These are phyloP conservation scores for Volutella citrinella DNA, from an alignment of 2,329 filamentous ascomycete species.

Conservation along the genomic window DNA sequence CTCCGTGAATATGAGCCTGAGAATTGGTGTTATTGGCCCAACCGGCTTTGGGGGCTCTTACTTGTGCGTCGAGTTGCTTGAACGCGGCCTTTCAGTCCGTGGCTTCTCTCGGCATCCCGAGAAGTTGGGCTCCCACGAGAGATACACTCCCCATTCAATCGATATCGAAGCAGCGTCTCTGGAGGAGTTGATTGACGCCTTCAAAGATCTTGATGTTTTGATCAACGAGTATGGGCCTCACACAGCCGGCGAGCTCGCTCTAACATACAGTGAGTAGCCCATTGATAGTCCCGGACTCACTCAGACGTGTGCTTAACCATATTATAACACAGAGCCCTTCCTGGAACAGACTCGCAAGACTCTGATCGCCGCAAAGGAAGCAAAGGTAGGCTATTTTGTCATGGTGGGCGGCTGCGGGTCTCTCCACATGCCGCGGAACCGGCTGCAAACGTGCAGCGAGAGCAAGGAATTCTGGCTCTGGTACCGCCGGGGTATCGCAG, in stretches of 20 bases:
- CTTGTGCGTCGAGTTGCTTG: slow-evolving; percentile 7
- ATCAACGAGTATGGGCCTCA: slow-evolving; percentile 9
- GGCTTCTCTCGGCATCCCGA: slow-evolving; percentile 6
- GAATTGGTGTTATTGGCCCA: slow-evolving; percentile 8
- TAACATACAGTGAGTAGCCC: slow-evolving; percentile 7
- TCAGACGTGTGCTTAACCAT: no score
- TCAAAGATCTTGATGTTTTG: slow-evolving; percentile 4
- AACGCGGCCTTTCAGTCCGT: slow-evolving; percentile 3
- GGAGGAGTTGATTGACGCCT: neutral
- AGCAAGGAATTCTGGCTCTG: slow-evolving; percentile 6
- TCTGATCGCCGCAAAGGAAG: slow-evolving; percentile 3
- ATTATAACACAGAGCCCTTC: slow-evolving; percentile 8
- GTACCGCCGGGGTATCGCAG: slow-evolving; percentile 7
- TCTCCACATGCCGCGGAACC: slow-evolving; percentile 3
- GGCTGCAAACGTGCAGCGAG: neutral
- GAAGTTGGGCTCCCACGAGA: slow-evolving; percentile 5
- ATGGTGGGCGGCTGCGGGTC: slow-evolving; percentile 8
- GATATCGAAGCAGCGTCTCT: no score
- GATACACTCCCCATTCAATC: no score
- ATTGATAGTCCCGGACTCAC: no score
- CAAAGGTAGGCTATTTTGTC: slow-evolving; percentile 8
- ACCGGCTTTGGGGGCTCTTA: slow-evolving; percentile 9
- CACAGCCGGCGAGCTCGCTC: slow-evolving; percentile 3
- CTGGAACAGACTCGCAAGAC: slow-evolving; percentile 5
- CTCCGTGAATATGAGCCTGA: no score